A percentile compares a stretch with the other conserved stretches of the same genome.
These are phyloP conservation scores for Cardamine occulta DNA, from an alignment of 345 rosid species.

Conservation along the genomic window DNA sequence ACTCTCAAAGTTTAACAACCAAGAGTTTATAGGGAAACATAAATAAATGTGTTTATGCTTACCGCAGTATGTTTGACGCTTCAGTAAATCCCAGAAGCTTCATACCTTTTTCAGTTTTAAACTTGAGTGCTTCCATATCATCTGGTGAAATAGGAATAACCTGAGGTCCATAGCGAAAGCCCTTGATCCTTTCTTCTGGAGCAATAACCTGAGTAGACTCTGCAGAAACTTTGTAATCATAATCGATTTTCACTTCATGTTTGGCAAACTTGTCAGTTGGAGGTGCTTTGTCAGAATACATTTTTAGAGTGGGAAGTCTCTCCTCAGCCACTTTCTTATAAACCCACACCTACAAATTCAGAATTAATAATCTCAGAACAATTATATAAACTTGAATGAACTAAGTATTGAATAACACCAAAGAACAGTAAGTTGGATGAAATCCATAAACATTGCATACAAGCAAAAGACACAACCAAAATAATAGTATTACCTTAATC, in stretches of 20 bases:
- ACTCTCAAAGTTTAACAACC: conserved; percentile 16
- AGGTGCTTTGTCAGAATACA: conserved; percentile 89
- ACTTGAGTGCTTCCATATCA: conserved; percentile 74
- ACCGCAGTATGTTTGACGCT: conserved; percentile 76
- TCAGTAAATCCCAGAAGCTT: conserved; percentile 90
- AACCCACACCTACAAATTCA: conserved; percentile 78
- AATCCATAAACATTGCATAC: not conserved
- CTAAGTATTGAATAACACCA: not conserved
- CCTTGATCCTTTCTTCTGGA: conserved; percentile 95
- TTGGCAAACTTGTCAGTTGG: conserved; percentile 75
- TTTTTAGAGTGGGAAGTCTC: conserved; percentile 84
- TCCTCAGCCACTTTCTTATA: conserved; percentile 93
- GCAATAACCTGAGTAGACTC: conserved; percentile 65
- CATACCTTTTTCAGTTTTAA: conserved; percentile 88
- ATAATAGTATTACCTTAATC: conserved; percentile 62
- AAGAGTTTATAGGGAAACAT: conserved; percentile 8
- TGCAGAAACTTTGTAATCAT: conserved; percentile 65
- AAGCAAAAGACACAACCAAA: conserved; percentile 11
- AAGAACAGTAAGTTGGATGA: conserved; percentile 4
- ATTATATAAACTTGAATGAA: not conserved
- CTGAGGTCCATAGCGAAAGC: conserved; percentile 92
- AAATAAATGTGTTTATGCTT: conserved; percentile 31
- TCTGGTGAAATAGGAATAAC: conserved; percentile 86
- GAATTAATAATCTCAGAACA: not conserved
- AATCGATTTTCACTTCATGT: conserved; percentile 89